These are phyloP conservation scores for Macrophomina tecta DNA, from an alignment of 2,329 filamentous ascomycete species.

Conservation along the genomic window DNA sequence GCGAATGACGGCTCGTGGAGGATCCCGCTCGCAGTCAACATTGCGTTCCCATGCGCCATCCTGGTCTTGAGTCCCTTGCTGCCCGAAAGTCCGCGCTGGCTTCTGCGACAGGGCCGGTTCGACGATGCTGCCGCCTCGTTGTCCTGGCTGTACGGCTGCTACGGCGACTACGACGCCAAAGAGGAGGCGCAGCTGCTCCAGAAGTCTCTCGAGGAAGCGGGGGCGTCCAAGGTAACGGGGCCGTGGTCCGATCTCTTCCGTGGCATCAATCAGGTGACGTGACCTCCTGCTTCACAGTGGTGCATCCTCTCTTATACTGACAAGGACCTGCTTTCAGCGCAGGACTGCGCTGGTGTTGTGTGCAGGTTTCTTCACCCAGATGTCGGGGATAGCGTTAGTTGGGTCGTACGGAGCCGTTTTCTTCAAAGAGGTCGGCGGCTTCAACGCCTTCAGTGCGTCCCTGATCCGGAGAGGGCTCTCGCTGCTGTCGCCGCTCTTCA, in stretches of 20 bases:
- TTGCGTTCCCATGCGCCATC: conserved; percentile 26
- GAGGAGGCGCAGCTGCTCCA: conserved; percentile 7
- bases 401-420: conserved; percentile 33
- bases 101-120: conserved; percentile 27
- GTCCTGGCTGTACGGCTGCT: neutral
- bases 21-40: conserved; percentile 27
- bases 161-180: neutral
- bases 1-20: conserved; percentile 22
- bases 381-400: conserved; percentile 32
- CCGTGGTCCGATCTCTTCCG: neutral
- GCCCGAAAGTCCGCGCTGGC: conserved; percentile 7
- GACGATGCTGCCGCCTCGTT: conserved; percentile 4
- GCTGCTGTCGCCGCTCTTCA: neutral
- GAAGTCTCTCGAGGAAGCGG: neutral
- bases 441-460: conserved; percentile 30
- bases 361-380: conserved; percentile 31
- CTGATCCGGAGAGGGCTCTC: conserved; percentile 21
- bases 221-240: neutral
- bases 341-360: conserved; percentile 29
- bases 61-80: conserved; percentile 1
- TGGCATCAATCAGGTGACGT: neutral
- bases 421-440: conserved; percentile 30
- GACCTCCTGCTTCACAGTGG: neutral
- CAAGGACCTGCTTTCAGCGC: conserved; percentile 12
- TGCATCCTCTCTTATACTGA: neutral